Conservation (phyloP, 2,329 filamentous ascomycete genomes). For the Coniochaeta pulveracea region DNA sequence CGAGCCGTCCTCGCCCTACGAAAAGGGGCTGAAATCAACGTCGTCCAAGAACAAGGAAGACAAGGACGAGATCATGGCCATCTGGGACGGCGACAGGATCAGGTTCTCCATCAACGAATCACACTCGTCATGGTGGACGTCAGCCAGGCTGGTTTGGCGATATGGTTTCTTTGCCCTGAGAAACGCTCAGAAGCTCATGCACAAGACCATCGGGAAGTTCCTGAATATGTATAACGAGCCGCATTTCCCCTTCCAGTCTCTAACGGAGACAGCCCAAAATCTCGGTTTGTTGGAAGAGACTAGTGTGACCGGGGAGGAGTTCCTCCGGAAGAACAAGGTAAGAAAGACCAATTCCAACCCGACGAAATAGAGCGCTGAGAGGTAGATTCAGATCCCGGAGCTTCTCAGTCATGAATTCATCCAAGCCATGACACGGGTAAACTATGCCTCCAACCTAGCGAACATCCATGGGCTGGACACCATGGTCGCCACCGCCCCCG, state of each 20-base stretch:
- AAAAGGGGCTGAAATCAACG: no score
- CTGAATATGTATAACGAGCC: slow-evolving; percentile 70
- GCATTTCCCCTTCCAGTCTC: slow-evolving; percentile 71
- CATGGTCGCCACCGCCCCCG: slow-evolving; percentile 83
- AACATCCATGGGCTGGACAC: slow-evolving; percentile 81
- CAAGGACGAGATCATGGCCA: slow-evolving; percentile 50
- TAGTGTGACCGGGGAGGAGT: slow-evolving; percentile 60
- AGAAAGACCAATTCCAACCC: slow-evolving; percentile 5
- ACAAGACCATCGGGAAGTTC: slow-evolving; percentile 60
- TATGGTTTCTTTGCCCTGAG: slow-evolving; percentile 69
- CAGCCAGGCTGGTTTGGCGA: slow-evolving; percentile 68
- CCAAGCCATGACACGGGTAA: slow-evolving; percentile 84
- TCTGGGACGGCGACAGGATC: slow-evolving; percentile 76
- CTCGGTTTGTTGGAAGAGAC: slow-evolving; percentile 58
- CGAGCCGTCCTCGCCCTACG: slow-evolving; percentile 23
- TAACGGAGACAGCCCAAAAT: slow-evolving; percentile 57
- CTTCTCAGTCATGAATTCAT: slow-evolving; percentile 71
- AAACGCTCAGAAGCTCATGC: slow-evolving; percentile 60
- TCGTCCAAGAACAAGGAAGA: slow-evolving; percentile 29
- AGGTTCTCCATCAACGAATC: slow-evolving; percentile 53
- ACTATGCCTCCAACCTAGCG: slow-evolving; percentile 85
- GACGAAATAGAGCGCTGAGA: no score
- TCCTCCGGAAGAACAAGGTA: slow-evolving; percentile 53
- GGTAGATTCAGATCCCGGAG: slow-evolving; percentile 44
- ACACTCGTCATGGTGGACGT: slow-evolving; percentile 65